Evolutionary conservation across 2,329 filamentous ascomycete genomes (phyloP).

Genomic region (Chalara sp.): DNA sequence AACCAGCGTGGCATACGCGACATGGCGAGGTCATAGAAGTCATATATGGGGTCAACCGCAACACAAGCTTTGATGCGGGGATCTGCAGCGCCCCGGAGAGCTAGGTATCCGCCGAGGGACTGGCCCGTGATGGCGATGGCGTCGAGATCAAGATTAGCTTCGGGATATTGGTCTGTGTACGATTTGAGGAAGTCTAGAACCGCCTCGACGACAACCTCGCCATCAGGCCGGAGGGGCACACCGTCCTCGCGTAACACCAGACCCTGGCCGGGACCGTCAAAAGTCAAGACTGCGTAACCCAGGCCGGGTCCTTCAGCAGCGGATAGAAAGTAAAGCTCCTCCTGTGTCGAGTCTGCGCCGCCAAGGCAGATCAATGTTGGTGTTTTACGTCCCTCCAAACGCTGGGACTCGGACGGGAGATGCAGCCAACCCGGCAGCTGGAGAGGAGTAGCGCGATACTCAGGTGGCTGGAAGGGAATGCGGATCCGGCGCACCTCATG

Average conservation of each 20-base stretch:
- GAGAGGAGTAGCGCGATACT: constrained; percentile 13
- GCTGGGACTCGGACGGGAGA: constrained; percentile 19
- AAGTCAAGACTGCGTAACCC: constrained; percentile 31
- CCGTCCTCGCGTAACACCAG: constrained; percentile 18
- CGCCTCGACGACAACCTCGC: constrained; percentile 19
- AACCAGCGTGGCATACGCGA: constrained; percentile 19
- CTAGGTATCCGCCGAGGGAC: constrained; percentile 39
- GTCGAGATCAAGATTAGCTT: constrained; percentile 20
- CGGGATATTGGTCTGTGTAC: constrained; percentile 5
- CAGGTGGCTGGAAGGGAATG: constrained; percentile 30
- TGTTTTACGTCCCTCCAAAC: constrained; percentile 7
- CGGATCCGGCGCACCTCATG: constrained; percentile 16
- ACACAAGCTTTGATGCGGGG: constrained; percentile 37
- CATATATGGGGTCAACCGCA: constrained; percentile 31
- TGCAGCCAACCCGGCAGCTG: constrained; percentile 29
- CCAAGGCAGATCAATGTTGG: constrained; percentile 17
- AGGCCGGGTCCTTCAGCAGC: constrained; percentile 13
- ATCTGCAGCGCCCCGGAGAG: constrained; percentile 35
- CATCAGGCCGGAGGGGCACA: constrained; percentile 18
- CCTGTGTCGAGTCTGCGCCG: constrained; percentile 26
- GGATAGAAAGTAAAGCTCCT: constrained; percentile 27
- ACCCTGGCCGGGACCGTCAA: constrained; percentile 34
- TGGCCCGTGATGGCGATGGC: constrained; percentile 21
- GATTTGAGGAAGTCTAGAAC: constrained; percentile 19
- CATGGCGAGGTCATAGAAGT: constrained; percentile 26